These are phyloP conservation scores for Quercus dentata DNA, from an alignment of 306 rosid species.

Conservation along the genomic window DNA sequence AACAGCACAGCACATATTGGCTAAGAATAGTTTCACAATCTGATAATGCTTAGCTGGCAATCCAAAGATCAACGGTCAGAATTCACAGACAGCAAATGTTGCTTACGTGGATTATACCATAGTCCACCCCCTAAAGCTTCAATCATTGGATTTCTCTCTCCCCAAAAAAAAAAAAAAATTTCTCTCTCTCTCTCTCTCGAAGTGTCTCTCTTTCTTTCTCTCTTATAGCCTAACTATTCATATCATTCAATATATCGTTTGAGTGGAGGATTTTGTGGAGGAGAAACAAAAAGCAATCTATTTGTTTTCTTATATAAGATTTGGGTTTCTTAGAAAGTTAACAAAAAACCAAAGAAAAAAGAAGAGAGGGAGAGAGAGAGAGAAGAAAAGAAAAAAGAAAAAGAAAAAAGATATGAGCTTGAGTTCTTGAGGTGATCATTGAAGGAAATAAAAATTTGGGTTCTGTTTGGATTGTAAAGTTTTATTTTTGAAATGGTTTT, in stretches of 20 bases:
- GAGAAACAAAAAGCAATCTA: constrained; percentile 35
- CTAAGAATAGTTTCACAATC: constrained; percentile 27
- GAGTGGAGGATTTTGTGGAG: constrained; percentile 15
- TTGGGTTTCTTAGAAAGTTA: constrained; percentile 41
- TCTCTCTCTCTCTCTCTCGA: constrained; percentile 13
- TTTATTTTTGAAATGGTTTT: constrained; percentile 62
- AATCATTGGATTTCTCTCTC: constrained; percentile 60
- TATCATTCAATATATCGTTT: constrained; percentile 21
- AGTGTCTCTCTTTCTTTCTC: background rate
- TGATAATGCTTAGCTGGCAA: constrained; percentile 72
- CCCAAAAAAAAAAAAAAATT: background rate
- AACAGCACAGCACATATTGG: constrained; percentile 47
- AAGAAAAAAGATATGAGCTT: background rate
- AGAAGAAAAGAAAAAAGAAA: background rate
- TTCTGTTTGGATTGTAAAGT: constrained; percentile 10
- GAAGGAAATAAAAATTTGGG: constrained; percentile 14
- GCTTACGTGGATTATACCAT: constrained; percentile 55
- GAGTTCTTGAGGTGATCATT: constrained; percentile 6
- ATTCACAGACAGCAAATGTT: constrained; percentile 29
- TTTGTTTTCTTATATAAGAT: constrained; percentile 27
- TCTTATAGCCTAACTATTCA: background rate
- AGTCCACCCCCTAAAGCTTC: constrained; percentile 49
- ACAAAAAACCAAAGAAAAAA: background rate
- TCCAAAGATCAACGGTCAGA: constrained; percentile 51
- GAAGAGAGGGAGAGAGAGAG: background rate